Base-by-base conservation (phyloP, 768 basidiomycete genomes). In the Boletus pseudo-olivaceus region DNA sequence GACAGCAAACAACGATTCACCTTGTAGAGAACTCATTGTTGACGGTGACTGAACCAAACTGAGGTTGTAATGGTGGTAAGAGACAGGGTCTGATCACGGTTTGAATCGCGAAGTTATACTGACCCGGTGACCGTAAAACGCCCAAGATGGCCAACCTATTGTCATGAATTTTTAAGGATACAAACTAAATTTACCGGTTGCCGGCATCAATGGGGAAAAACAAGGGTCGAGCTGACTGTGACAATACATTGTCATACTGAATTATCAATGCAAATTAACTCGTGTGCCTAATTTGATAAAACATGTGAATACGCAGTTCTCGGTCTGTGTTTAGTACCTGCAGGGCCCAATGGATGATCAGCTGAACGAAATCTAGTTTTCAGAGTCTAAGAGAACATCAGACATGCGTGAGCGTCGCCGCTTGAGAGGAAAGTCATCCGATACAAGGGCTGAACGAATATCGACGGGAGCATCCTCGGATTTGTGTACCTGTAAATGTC, bases 1-100 rank as follows among this genome's bases (percentile, higher is more conserved):
- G 53, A 85, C 82, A 55, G 73, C 61, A 63, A 85, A 85, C 17
- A 82, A 63, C 34, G 69, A 71, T 14, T 67, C 56, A 3, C 62
- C 58, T 49, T 74, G 61, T 37, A 76, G 68, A 15, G 72, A 69
- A 56, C 56, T 65, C 78, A 78, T 79, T 34, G 34, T 57, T 47
- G 46, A 40, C 33, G 14, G 19, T 4, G 19, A 38, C 55, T 15
- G 35, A 19, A 47, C 30, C 7, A 9, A 15, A 9, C 34, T n/a
- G 45, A 34, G 12, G 20, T 20, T 23, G 11, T 27, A 17, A 20
- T 34, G n/a, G 47, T 33, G 38, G 39, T 37, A 52, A 20, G 47
- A 26, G 47, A 47, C 19, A 53, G 15, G 17, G 32, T 26, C 26
- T 15, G 35, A 45, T 33, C 11, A 39, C 23, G 10, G 12, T 19